phyloP scores from a whole-genome alignment of 179 eudicot species.

The Spergularia azorica region DNA sequence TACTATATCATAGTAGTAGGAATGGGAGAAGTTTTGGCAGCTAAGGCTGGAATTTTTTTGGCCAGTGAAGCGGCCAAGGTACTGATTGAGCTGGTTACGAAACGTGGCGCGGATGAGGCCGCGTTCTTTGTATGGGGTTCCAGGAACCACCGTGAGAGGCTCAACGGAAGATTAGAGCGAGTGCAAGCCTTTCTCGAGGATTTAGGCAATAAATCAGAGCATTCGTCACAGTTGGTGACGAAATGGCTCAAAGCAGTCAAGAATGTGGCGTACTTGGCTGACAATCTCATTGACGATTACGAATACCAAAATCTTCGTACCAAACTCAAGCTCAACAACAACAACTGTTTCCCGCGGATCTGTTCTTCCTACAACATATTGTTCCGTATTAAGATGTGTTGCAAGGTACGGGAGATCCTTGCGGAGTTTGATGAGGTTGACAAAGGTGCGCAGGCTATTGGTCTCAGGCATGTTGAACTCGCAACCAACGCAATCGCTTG shows the following conservation, averaged over 20 bases:
- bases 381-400: constrained; percentile 19
- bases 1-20: no score
- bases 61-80: neutral
- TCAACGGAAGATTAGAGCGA: neutral
- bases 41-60: neutral
- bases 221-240: neutral
- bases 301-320: constrained; percentile 11
- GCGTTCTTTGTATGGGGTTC: neutral
- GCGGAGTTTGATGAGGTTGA: constrained; percentile 12
- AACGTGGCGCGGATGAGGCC: neutral
- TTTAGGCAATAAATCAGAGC: neutral
- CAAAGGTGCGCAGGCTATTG: constrained; percentile 4
- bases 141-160: neutral
- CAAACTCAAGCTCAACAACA: neutral
- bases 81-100: neutral
- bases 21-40: neutral
- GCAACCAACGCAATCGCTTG: neutral
- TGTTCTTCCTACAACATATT: neutral
- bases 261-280: constrained; percentile 14
- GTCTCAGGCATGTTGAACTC: constrained; percentile 8
- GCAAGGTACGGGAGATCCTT: constrained; percentile 2
- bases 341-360: neutral
- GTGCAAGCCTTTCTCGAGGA: neutral
- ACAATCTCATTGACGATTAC: constrained; percentile 20
- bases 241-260: constrained; percentile 19